phyloP scores from a whole-genome alignment of 257 asterid species.

The Solanum arcanum region DNA sequence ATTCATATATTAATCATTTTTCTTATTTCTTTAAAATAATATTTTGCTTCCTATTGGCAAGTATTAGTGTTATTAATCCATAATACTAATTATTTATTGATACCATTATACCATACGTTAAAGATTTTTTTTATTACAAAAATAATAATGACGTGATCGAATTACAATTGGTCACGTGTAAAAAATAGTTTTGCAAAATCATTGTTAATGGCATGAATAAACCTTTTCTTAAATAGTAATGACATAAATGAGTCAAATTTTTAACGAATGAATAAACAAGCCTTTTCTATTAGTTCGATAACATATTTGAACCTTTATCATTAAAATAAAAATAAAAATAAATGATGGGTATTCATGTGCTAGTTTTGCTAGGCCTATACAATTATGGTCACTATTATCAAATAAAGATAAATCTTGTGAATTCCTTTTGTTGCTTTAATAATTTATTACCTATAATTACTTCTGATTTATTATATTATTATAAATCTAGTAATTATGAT shows the following conservation, averaged over 20 bases:
- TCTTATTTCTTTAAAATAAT: too few species aligned
- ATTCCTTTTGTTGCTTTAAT: not conserved
- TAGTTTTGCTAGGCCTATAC: not conserved
- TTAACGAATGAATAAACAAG: too few species aligned
- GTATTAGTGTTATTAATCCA: not conserved
- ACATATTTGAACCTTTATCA: too few species aligned
- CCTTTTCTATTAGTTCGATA: fast-evolving
- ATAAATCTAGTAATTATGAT: not conserved
- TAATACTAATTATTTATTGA: not conserved
- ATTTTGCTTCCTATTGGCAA: not conserved
- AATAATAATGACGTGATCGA: too few species aligned
- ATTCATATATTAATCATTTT: too few species aligned
- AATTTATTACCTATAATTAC: not conserved
- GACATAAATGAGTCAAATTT: too few species aligned
- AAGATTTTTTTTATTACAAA: too few species aligned
- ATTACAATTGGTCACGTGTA: too few species aligned
- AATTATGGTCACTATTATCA: not conserved
- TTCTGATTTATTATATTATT: not conserved
- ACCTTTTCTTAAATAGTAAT: too few species aligned
- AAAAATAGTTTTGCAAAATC: too few species aligned
- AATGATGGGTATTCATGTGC: not conserved
- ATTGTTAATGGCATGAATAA: too few species aligned
- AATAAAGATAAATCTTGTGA: not conserved
- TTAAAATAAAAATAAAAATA: too few species aligned
- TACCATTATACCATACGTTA: not conserved